These are phyloP conservation scores for Gypsophila paniculata DNA, from an alignment of 179 eudicot species.

Conservation along the genomic window DNA sequence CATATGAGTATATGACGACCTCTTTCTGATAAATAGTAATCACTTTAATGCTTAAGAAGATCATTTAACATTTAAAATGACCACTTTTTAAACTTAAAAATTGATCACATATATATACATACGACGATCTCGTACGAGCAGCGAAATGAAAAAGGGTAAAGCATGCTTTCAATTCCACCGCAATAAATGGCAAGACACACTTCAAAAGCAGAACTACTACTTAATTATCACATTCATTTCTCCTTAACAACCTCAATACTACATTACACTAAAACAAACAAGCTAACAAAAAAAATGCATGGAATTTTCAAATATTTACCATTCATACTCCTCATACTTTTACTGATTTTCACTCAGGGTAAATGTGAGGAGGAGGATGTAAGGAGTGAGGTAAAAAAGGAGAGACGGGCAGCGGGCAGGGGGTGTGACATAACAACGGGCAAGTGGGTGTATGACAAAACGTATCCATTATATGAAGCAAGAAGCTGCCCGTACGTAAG, in stretches of 20 bases:
- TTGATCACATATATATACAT: too few species aligned
- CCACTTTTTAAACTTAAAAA: too few species aligned
- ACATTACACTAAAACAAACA: too few species aligned
- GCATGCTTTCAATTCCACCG: constrained; percentile 19
- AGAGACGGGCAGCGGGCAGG: constrained; percentile 17
- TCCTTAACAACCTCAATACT: too few species aligned
- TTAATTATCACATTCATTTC: neutral
- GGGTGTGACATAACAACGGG: constrained; percentile 58
- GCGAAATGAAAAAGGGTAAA: too few species aligned
- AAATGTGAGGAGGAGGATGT: constrained; percentile 39
- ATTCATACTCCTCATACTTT: constrained; percentile 22
- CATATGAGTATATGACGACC: too few species aligned
- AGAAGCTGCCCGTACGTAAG: constrained; percentile 68
- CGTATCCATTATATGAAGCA: constrained; percentile 70
- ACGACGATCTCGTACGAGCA: too few species aligned
- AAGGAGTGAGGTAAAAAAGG: constrained; percentile 34
- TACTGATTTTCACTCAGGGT: constrained; percentile 23
- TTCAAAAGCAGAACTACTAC: neutral
- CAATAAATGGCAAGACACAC: constrained; percentile 23
- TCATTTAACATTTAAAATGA: too few species aligned
- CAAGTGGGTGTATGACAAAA: constrained; percentile 71
- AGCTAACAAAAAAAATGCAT: neutral
- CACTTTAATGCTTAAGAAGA: too few species aligned
- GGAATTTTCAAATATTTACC: neutral
- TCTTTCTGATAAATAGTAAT: too few species aligned